phyloP scores from a whole-genome alignment of 495 filamentous ascomycete species.

The Immersiella caudata region DNA sequence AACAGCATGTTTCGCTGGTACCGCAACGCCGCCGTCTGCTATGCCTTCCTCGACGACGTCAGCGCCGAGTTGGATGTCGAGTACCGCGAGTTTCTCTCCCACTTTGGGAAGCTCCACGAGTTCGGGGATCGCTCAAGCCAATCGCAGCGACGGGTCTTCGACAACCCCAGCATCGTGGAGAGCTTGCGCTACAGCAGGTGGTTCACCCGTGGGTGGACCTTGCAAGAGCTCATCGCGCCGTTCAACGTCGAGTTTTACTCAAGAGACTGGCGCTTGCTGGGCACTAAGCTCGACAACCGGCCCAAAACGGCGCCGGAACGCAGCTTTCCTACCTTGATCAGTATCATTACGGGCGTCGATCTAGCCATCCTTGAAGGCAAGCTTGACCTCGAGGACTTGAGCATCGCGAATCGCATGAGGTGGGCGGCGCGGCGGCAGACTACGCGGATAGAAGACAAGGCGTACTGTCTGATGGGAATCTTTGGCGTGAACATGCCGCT shows the following conservation, averaged over 20 bases:
- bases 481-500: slow-evolving; percentile 7
- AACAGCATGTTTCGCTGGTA: slow-evolving; percentile 52
- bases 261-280: background rate
- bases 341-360: slow-evolving; percentile 4
- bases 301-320: background rate
- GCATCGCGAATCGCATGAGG: background rate
- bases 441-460: background rate
- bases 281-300: background rate
- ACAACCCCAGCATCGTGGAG: background rate
- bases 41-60: slow-evolving; percentile 33
- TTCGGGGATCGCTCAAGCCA: background rate
- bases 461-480: slow-evolving; percentile 12
- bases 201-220: slow-evolving; percentile 11
- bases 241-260: background rate
- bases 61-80: background rate
- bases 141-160: background rate
- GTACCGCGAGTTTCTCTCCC: background rate
- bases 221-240: slow-evolving; percentile 9
- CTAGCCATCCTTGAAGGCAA: background rate
- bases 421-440: slow-evolving; percentile 4
- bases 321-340: background rate
- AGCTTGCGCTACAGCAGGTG: background rate
- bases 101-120: background rate
- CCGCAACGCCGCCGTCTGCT: slow-evolving; percentile 31
- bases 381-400: background rate